Percentiles rank a stretch among this genome's conserved stretches.
Conservation (phyloP, 2,329 filamentous ascomycete genomes). For the Fonsecaea pedrosoi region DNA sequence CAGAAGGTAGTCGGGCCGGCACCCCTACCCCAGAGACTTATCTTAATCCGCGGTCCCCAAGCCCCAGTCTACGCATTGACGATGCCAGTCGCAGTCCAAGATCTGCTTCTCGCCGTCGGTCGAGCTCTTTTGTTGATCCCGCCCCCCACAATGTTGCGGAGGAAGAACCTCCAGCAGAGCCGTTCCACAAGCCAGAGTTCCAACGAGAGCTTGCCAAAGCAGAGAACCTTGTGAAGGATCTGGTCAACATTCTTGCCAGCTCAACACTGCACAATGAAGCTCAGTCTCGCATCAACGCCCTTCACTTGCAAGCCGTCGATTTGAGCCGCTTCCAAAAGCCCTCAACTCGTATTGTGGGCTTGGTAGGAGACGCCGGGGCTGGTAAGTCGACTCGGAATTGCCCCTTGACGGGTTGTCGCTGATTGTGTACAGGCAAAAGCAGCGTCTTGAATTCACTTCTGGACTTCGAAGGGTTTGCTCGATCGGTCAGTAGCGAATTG, state of each 20-base stretch:
- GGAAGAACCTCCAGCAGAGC: constrained; percentile 16
- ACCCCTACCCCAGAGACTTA: background rate
- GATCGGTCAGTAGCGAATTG: constrained; percentile 10
- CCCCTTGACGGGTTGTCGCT: background rate
- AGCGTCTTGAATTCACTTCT: constrained; percentile 19
- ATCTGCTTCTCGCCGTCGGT: constrained; percentile 20
- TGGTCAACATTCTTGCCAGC: constrained; percentile 12
- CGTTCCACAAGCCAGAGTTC: constrained; percentile 17
- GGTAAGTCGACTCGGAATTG: constrained; percentile 7
- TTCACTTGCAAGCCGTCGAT: constrained; percentile 15
- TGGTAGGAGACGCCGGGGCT: constrained; percentile 15
- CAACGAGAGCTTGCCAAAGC: constrained; percentile 10
- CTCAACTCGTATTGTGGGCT: constrained; percentile 14
- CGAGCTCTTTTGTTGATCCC: constrained; percentile 5
- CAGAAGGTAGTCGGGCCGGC: background rate
- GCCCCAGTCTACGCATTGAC: background rate
- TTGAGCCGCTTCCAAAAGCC: constrained; percentile 14
- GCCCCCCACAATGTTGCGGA: constrained; percentile 16
- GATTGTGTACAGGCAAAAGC: constrained; percentile 14
- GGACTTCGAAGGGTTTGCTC: constrained; percentile 12
- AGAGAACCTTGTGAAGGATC: constrained; percentile 10
- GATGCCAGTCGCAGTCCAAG: constrained; percentile 2
- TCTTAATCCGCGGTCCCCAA: constrained; percentile 14
- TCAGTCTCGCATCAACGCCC: constrained; percentile 1
- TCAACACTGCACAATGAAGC: constrained; percentile 17